These are phyloP conservation scores for Auriscalpium orientale DNA, from an alignment of 768 basidiomycete species.

Conservation along the genomic window DNA sequence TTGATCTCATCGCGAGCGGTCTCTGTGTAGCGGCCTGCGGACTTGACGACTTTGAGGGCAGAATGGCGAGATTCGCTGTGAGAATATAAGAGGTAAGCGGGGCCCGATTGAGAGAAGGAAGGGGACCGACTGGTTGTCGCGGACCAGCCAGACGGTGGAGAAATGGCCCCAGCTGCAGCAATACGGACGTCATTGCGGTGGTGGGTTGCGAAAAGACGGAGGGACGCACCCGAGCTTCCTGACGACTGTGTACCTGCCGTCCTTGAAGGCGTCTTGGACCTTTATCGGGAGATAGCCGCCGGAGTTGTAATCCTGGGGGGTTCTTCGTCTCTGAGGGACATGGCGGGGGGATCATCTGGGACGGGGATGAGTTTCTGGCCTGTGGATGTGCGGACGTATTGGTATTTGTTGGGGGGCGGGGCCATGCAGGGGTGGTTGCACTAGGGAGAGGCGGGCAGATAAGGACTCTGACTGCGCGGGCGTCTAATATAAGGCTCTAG, in stretches of 20 bases:
- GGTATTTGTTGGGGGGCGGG: slow-evolving; percentile 60
- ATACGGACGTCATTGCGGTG: slow-evolving; percentile 10
- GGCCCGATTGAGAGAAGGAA: background rate
- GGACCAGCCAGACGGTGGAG: slow-evolving; percentile 89
- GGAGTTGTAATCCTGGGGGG: slow-evolving; percentile 74
- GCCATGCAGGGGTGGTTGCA: slow-evolving; percentile 41
- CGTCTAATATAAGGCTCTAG: background rate
- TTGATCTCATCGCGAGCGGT: slow-evolving; percentile 97
- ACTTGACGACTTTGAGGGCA: slow-evolving; percentile 92
- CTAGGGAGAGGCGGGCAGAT: background rate
- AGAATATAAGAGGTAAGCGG: background rate
- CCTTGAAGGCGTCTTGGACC: slow-evolving; percentile 77
- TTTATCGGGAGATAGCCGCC: slow-evolving; percentile 62
- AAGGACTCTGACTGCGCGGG: background rate
- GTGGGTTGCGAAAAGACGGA: background rate
- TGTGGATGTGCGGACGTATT: slow-evolving; percentile 62
- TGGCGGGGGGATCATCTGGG: slow-evolving; percentile 34
- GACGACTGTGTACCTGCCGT: slow-evolving; percentile 77
- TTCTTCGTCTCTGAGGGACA: slow-evolving; percentile 68
- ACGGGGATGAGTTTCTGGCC: slow-evolving; percentile 61
- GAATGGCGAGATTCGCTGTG: slow-evolving; percentile 67
- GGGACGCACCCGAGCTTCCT: slow-evolving; percentile 76
- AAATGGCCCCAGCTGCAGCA: slow-evolving; percentile 83
- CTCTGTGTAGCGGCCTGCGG: slow-evolving; percentile 90
- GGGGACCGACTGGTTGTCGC: slow-evolving; percentile 59